Base-by-base conservation (phyloP, 1,284 basidiomycete species). In the Tilletiopsis washingtonensis region DNA sequence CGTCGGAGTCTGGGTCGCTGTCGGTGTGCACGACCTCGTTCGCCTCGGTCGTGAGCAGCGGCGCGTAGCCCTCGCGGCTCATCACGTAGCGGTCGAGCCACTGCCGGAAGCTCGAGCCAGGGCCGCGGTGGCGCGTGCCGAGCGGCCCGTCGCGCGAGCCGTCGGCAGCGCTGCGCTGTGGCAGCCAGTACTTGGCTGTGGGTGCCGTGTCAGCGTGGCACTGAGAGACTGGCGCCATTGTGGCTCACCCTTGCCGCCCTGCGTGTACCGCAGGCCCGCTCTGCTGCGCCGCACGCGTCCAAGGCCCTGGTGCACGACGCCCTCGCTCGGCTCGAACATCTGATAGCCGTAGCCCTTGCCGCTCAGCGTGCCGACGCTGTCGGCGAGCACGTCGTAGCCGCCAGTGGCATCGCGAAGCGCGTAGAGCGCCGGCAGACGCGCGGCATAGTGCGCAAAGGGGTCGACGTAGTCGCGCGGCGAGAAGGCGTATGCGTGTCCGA, bases 311-410 rank as follows among this genome's bases (percentile, higher is more conserved):
- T 98, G 93, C 64, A 97, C 83, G 43, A 83, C 83, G 1, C 91
- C 91, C 71, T 96, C 90, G 34, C 86, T 88, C 1, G 93, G 91
- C 69, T 98, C 93, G 69, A 93, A 97, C 34, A 86, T 86, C 51
- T 90, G 84, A 75, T 98, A 98, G 44, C 88, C 87, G 78, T 97
- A 91, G 1, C 90, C 88, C 58, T 86, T 81, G 2, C 93, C 93
- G 15, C 81, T 79, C 7, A 96, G 77, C 0, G 93, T 98, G 12
- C 82, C 78, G 57, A 86, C 83, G 12, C 81, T 81, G 74, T 98
- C 93, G 64, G 88, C 84, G 48, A 88, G 76, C 27, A 99, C 86
- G 68, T 99, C 94, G 57, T 83, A 82, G 47, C 85, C 59, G 1
- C 90, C 88, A 15, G 70, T 59, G 26, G 65, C 62, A 49, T 99